Base-by-base conservation (phyloP, 2,329 filamentous ascomycete genomes). In the Epichloe bromicola region DNA sequence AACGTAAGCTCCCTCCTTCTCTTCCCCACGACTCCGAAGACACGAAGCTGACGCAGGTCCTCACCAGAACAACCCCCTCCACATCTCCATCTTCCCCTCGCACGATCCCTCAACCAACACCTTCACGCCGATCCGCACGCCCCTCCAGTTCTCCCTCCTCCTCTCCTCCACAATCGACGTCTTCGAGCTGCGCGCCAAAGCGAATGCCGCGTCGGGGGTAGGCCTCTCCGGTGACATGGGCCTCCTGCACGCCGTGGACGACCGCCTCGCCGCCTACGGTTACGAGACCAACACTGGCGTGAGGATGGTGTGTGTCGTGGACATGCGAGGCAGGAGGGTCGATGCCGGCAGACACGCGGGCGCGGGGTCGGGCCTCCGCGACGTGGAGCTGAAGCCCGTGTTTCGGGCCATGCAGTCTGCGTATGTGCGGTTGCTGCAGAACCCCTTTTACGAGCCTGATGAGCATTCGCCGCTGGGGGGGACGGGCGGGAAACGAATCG, bases 271-370 rank as follows among this genome's bases (percentile, higher is more conserved):
- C 37, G 86, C 89, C 58, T 98, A 97, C 71, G 93, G 93, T 61
- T 96, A 88, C 81, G 80, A 97, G 68, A 96, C 93, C 51, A 97
- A 95, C 68, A 97, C 93, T 26, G 89, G 89, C 40, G 82, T 95
- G 56, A 90, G 91, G 65, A 83, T 98, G 62, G 82, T 97, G 36
- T 84, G 89, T 55, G 80, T 96, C 3, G 85, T 97, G 33, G 91
- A 98, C 69, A 88, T 95, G 79, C 82, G 89, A 58, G 90, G 89
- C 1, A 74, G 85, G 20, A 70, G 76, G 47, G 68, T 74, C 49
- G 70, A 67, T 48, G 62, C 60, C 10, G 48, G 49, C 40, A 47
- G 62, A 6, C 59, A 61, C 4, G 65, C 72, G 17, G 78, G 79
- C 14, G 66, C 71, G 19, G 78, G 79, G 14, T n/a, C 86, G 17